Percentiles rank a stretch among this genome's conserved stretches.
Evolutionary conservation across 2,329 filamentous ascomycete species (phyloP).

Genomic region (Sporothrix inflata): DNA sequence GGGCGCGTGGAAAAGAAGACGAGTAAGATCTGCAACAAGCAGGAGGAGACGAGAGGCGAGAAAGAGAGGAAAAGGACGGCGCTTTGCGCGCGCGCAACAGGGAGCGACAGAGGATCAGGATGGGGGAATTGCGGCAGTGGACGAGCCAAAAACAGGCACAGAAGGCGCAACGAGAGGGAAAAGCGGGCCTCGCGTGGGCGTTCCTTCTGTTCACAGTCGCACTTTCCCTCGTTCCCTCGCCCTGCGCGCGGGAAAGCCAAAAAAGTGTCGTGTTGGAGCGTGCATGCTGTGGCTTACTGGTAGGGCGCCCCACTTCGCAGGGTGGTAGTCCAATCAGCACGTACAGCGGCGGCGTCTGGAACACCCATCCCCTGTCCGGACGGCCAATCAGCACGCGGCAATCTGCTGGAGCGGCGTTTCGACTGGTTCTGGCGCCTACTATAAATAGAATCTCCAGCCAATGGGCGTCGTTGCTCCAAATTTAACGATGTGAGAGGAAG

Average conservation of each 20-base stretch:
- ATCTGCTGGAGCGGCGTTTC: conserved; percentile 32
- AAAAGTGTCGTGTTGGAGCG: conserved; percentile 22
- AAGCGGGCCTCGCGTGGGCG: conserved; percentile 20
- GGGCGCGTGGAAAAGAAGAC: not conserved
- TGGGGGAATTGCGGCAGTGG: not conserved
- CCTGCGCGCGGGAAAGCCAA: conserved; percentile 9
- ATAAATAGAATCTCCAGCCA: conserved; percentile 34
- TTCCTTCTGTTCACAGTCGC: not conserved
- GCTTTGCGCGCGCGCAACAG: not conserved
- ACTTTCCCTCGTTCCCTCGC: not conserved
- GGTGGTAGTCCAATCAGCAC: conserved; percentile 24
- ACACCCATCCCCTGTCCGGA: conserved; percentile 4
- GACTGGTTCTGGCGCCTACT: conserved; percentile 35
- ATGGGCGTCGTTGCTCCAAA: conserved; percentile 26
- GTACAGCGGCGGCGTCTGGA: conserved; percentile 17
- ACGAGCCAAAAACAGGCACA: conserved; percentile 1
- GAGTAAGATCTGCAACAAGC: conserved; percentile 13
- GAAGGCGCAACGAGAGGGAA: not conserved
- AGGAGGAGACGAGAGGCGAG: not conserved
- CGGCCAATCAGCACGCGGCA: conserved; percentile 29
- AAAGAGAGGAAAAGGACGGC: not conserved
- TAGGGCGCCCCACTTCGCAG: conserved; percentile 10
- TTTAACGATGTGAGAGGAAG: conserved; percentile 5
- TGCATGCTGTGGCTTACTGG: conserved; percentile 25
- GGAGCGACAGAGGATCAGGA: not conserved